A percentile compares a stretch with the other conserved stretches of the same genome.
phyloP scores from a whole-genome alignment of 1,284 basidiomycete species.

The Cutaneotrichosporon sp. region DNA sequence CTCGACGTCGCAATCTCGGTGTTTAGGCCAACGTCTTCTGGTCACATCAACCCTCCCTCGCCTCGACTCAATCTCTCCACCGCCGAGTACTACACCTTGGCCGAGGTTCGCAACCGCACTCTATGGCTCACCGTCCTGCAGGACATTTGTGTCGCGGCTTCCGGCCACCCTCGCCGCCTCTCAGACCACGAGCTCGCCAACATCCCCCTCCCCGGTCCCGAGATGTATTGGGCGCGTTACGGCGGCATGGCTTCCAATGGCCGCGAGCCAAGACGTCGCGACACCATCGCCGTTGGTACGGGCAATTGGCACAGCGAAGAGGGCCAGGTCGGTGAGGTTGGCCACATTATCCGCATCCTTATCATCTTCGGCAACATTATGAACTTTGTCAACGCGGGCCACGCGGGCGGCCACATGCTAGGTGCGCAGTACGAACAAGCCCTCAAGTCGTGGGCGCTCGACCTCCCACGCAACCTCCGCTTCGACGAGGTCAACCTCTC shows the following conservation, averaged over 20 bases:
- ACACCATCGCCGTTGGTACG: slow-evolving; percentile 30
- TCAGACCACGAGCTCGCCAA: slow-evolving; percentile 38
- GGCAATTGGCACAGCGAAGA: slow-evolving; percentile 40
- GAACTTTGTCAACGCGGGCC: slow-evolving; percentile 30
- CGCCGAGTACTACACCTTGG: slow-evolving; percentile 36
- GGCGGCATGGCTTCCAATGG: slow-evolving; percentile 33
- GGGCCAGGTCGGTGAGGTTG: slow-evolving; percentile 45
- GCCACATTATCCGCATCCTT: slow-evolving; percentile 46
- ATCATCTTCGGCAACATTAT: slow-evolving; percentile 39
- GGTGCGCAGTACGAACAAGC: slow-evolving; percentile 32
- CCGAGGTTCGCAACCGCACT: slow-evolving; percentile 42
- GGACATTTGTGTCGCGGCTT: slow-evolving; percentile 42
- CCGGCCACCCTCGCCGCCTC: slow-evolving; percentile 36
- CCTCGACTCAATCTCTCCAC: slow-evolving; percentile 23
- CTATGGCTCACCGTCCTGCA: slow-evolving; percentile 47
- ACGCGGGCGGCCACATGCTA: slow-evolving; percentile 16
- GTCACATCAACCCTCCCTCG: slow-evolving; percentile 23
- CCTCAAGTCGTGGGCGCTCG: slow-evolving; percentile 47
- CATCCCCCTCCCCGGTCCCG: slow-evolving; percentile 40
- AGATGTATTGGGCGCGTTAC: slow-evolving; percentile 39
- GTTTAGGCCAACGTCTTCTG: slow-evolving; percentile 24
- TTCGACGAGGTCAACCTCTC: slow-evolving; percentile 50
- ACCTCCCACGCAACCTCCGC: slow-evolving; percentile 45
- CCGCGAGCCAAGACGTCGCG: slow-evolving; percentile 30
- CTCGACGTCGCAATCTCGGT: slow-evolving; percentile 43